phyloP scores from a whole-genome alignment of 2,329 filamentous ascomycete species.

The Emergomyces pasteurianus region DNA sequence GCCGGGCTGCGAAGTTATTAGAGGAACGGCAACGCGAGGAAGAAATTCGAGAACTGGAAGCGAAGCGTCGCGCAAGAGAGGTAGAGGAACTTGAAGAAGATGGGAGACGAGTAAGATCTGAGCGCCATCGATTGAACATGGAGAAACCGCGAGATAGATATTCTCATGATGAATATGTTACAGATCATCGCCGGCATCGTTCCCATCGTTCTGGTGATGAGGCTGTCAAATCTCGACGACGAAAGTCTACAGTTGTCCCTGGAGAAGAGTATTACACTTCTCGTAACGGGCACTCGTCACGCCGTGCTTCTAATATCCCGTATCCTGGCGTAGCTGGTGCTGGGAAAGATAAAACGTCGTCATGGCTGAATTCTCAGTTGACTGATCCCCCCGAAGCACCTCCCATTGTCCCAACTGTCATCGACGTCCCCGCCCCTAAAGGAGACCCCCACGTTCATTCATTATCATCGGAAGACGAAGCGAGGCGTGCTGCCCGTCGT shows the following conservation, averaged over 20 bases:
- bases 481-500: slow-evolving; percentile 26
- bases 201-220: slow-evolving; percentile 24
- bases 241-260: slow-evolving; percentile 23
- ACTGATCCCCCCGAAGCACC: slow-evolving; percentile 38
- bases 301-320: slow-evolving; percentile 10
- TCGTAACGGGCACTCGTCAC: slow-evolving; percentile 17
- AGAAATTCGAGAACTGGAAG: slow-evolving; percentile 19
- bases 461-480: slow-evolving; percentile 33
- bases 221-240: slow-evolving; percentile 21
- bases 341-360: slow-evolving; percentile 37
- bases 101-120: slow-evolving; percentile 14
- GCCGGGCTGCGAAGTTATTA: slow-evolving; percentile 38
- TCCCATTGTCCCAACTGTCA: slow-evolving; percentile 33
- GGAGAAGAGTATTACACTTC: slow-evolving; percentile 23
- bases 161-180: slow-evolving; percentile 17
- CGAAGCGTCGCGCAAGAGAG: slow-evolving; percentile 22
- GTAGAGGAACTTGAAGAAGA: slow-evolving; percentile 14
- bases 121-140: slow-evolving; percentile 22
- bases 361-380: slow-evolving; percentile 38
- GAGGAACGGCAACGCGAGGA: slow-evolving; percentile 26
- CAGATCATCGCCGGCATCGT: slow-evolving; percentile 19
- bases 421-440: slow-evolving; percentile 27
- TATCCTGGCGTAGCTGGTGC: slow-evolving; percentile 22
- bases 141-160: slow-evolving; percentile 18
- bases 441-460: slow-evolving; percentile 22